A percentile compares a stretch with the other conserved stretches of the same genome.
Conservation (phyloP, 495 filamentous ascomycete species). For the Daldinia concentrica region DNA sequence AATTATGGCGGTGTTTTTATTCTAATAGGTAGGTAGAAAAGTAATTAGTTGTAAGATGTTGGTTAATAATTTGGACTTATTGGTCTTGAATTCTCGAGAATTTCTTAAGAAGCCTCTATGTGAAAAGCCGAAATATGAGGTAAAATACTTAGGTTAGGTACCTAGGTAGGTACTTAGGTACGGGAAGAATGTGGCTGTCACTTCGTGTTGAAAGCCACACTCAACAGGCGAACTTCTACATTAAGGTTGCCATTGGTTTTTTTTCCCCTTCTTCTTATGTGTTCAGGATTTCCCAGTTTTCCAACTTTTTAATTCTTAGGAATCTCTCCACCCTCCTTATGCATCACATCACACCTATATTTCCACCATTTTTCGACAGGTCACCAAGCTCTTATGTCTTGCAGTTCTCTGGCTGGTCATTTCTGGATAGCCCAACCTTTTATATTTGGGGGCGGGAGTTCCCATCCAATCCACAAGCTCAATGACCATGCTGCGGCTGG, state of each 20-base stretch:
- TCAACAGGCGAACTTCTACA: background rate
- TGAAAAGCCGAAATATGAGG: too few species aligned
- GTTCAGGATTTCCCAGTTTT: slow-evolving; percentile 23
- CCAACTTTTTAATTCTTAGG: slow-evolving; percentile 22
- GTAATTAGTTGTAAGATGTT: background rate
- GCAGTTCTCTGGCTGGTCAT: background rate
- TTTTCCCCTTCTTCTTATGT: too few species aligned
- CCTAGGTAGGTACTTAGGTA: background rate
- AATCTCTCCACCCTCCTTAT: background rate
- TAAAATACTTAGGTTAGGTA: background rate
- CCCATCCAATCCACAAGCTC: background rate
- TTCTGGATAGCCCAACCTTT: background rate
- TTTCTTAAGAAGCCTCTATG: too few species aligned
- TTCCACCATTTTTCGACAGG: background rate
- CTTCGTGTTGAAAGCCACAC: background rate
- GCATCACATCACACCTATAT: background rate
- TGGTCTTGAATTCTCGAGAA: background rate
- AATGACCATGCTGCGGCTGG: background rate
- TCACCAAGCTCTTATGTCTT: background rate
- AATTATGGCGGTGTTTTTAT: too few species aligned
- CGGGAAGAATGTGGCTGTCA: background rate
- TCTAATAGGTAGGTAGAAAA: too few species aligned
- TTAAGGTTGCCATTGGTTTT: background rate
- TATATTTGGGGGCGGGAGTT: background rate
- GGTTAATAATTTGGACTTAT: background rate